Percentiles rank a stretch among this genome's conserved stretches.
These are phyloP conservation scores for Yarrowia sp. DNA, from an alignment of 805 yeast genomes.

Conservation along the genomic window DNA sequence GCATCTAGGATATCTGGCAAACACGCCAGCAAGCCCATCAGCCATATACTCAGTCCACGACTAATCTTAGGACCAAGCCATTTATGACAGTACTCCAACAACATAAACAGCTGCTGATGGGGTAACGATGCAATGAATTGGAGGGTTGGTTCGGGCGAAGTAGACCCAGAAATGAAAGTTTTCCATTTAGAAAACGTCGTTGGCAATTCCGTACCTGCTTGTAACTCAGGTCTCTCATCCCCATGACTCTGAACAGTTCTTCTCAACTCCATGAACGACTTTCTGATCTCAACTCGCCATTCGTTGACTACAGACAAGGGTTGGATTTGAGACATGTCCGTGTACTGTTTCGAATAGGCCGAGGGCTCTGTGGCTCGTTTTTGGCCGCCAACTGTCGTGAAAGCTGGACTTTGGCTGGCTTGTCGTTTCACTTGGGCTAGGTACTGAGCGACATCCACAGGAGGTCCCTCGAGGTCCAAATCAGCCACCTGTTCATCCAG, in stretches of 20 bases:
- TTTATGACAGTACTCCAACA: conserved; percentile 54
- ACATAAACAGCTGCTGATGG: conserved; percentile 50
- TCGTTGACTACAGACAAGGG: conserved; percentile 26
- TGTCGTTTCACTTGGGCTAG: conserved; percentile 29
- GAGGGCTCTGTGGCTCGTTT: neutral
- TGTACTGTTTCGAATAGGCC: conserved; percentile 15
- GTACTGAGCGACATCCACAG: conserved; percentile 24
- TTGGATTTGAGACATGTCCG: neutral
- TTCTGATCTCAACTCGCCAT: conserved; percentile 23
- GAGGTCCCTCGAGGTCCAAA: conserved; percentile 13
- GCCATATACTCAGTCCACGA: conserved; percentile 51
- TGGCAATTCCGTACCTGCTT: conserved; percentile 49
- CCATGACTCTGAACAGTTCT: neutral
- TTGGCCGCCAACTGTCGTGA: neutral
- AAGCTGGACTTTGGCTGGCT: conserved; percentile 19
- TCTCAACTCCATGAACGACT: conserved; percentile 8
- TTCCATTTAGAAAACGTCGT: conserved; percentile 55
- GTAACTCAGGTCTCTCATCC: neutral
- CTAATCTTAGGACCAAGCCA: conserved; percentile 54
- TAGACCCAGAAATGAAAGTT: conserved; percentile 49
- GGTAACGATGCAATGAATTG: conserved; percentile 50
- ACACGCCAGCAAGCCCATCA: conserved; percentile 52
- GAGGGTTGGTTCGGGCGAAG: conserved; percentile 48
- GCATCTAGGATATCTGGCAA: conserved; percentile 53
- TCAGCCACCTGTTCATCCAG: conserved; percentile 32